Base-by-base conservation (phyloP, 176 grass and related monocot species). In the Zea luxurians region DNA sequence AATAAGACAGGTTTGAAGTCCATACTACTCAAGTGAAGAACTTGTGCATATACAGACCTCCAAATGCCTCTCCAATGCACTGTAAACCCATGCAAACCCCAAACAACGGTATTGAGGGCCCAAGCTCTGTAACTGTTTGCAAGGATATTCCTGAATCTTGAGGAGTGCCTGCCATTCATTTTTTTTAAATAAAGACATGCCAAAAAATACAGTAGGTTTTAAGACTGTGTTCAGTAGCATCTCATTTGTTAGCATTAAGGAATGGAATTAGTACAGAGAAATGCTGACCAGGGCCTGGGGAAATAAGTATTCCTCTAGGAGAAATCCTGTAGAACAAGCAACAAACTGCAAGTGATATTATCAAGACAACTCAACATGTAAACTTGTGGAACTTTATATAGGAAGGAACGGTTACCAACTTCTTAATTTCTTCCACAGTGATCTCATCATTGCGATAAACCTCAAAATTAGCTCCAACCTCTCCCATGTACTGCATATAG, bases 71-170 rank as follows among this genome's bases (percentile, higher is more conserved):
- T 85, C 89, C 89, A 41, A 96, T 96, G 36, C 93, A 96, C 36
- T 92, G 87, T 65, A 96, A 88, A 65, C 93, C 93, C 93, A 96
- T 96, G 79, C 93, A 96, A 86, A 96, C 89, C 54, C 93, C 93
- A 88, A 96, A 96, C 37, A 96, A 70, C 0, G 93, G 89, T 78
- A 90, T 83, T 18, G 78, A 88, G 17, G 93, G 89, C 2, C 93
- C 93, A 72, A 96, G 70, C 59, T 92, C 93, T 72, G 71, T 64
- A 83, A 92, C 87, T 37, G 89, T 88, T 76, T 96, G 89, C 57
- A 96, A 82, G 20, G 89, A 96, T 85, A 96, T 96, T 13, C 93
- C 93, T 75, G 89, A 96, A 88, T 96, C 93, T 83, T 80, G 84
- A 83, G 89, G 89, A 43, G 82, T 71, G 40, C 89, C 92, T 95